These are phyloP conservation scores for Trichoderma endophyticum DNA, from an alignment of 2,329 filamentous ascomycete genomes.

Conservation along the genomic window DNA sequence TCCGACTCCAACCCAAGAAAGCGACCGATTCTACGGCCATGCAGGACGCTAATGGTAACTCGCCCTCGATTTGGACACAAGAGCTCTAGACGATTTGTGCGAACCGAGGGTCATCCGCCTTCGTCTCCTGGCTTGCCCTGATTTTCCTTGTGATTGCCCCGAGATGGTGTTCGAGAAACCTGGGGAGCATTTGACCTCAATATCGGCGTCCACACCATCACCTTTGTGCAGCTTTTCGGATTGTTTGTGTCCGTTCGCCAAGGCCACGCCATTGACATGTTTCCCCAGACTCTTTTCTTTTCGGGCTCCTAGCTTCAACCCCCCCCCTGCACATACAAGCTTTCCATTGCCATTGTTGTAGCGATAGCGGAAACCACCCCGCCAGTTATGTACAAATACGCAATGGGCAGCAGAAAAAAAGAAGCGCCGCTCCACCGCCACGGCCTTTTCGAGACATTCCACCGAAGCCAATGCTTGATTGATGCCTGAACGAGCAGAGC, in stretches of 20 bases:
- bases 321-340: not conserved
- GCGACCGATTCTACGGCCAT: not conserved
- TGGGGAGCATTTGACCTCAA: not conserved
- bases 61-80: not conserved
- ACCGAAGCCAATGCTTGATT: conserved; percentile 12
- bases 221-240: not conserved
- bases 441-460: not conserved
- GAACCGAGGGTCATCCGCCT: conserved; percentile 9
- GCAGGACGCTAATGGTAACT: not conserved
- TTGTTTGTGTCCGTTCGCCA: not conserved
- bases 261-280: not conserved
- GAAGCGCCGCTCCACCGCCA: not conserved
- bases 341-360: not conserved
- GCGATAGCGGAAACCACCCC: not conserved
- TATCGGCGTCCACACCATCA: not conserved
- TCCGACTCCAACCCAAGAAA: not conserved
- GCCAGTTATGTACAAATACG: not conserved
- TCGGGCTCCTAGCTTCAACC: not conserved
- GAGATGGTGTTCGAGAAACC: not conserved
- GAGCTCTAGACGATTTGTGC: not conserved
- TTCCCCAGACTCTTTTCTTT: not conserved
- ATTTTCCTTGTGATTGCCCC: conserved; percentile 3
- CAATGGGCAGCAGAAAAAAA: not conserved
- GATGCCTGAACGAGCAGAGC: not conserved
- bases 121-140: not conserved